Evolutionary conservation across 2,329 filamentous ascomycete species (phyloP), one percentile per base, ranked within the genome.

Genomic region (Colletotrichum viniferum): DNA sequence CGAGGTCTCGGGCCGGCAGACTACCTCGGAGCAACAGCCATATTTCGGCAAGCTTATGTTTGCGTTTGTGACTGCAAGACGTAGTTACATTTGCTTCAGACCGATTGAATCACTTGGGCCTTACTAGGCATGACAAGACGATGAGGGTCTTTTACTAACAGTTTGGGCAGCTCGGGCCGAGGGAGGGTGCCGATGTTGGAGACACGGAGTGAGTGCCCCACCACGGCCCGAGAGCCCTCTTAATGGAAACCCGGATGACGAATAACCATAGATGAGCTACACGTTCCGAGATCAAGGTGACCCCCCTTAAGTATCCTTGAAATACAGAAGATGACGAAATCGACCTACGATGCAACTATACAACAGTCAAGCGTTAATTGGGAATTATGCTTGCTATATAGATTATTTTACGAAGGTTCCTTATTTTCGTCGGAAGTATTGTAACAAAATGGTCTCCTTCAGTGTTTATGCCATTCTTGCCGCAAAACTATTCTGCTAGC

Each of bases 31-130:
- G 24, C 7, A 21, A 1, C 21, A 28, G 14, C 7, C 1, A 58
- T 28, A 26, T 48, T 1, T 58, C 13, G 55, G 24, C 55, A 58
- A 16, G 13, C 55, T 58, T 10, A 14, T 56, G 24, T 56, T 26
- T 3, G 21, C 52, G 0, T 18, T 26, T 7, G 14, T 26, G 0
- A 58, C 14, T 28, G 0, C 24, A 28, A 0, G 7, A 58, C 4
- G 24, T 28, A 0, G 1, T 18, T 18, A 18, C 55, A 0, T 58
- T 0, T 58, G 3, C 13, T 58, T 26, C 26, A 3, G 1, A 1
- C 24, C 52, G 26, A 28, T 7, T 7, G 26, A 7, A 32, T 30
- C 30, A 30, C 1, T 4, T 30, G 30, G 30, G 1, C 9, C 4
- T 30, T 10, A 30, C 30, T 30, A 4, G 30, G 3, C 4, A 56